phyloP scores from a whole-genome alignment of 1,284 basidiomycete species.

The Ceratobasidium sp. region DNA sequence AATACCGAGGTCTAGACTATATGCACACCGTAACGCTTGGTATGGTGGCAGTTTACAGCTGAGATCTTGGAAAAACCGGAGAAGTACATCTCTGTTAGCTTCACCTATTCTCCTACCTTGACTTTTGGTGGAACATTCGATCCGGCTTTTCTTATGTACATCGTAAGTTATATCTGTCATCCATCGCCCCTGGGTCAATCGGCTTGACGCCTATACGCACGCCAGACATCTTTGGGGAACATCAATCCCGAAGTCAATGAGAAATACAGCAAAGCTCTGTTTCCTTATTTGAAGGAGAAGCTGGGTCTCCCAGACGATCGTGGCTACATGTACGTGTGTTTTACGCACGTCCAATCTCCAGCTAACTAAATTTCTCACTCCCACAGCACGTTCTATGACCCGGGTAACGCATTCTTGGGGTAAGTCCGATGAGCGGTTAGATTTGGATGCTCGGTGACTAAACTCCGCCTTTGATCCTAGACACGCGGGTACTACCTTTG shows the following conservation, averaged over 20 bases:
- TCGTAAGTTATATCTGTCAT: constrained; percentile 55
- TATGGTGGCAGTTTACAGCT: constrained; percentile 55
- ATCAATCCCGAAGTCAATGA: constrained; percentile 58
- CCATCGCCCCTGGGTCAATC: background rate
- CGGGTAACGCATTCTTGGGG: constrained; percentile 63
- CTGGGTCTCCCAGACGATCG: constrained; percentile 58
- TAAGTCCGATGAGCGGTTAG: constrained; percentile 48
- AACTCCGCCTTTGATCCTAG: constrained; percentile 45
- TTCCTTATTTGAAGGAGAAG: constrained; percentile 60
- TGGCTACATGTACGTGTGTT: constrained; percentile 60
- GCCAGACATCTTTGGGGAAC: constrained; percentile 65
- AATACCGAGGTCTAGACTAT: background rate
- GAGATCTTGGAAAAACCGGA: constrained; percentile 62
- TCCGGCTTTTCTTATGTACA: constrained; percentile 62
- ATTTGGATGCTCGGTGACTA: background rate
- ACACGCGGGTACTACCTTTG: constrained; percentile 58
- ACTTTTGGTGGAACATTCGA: constrained; percentile 66
- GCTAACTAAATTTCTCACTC: constrained; percentile 7
- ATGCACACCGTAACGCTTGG: background rate
- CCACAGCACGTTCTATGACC: constrained; percentile 62
- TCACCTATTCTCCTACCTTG: constrained; percentile 63
- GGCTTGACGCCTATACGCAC: background rate
- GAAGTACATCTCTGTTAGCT: constrained; percentile 57
- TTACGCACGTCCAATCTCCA: background rate
- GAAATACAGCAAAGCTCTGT: constrained; percentile 62